Evolutionary conservation across 306 rosid genomes (phyloP).

Genomic region (Gastrolobium bilobum): DNA sequence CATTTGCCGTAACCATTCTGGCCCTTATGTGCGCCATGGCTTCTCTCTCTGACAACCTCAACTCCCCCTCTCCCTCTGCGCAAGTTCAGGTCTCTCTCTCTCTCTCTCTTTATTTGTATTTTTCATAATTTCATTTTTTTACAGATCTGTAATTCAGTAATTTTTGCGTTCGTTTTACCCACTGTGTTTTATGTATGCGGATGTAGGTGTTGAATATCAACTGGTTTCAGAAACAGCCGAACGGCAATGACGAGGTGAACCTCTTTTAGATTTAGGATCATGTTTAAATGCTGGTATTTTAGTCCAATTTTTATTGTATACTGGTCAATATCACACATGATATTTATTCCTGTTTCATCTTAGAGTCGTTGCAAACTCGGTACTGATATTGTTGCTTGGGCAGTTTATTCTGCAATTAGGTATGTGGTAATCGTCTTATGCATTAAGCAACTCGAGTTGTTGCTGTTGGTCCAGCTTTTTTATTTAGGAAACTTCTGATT

Average conservation of each 20-base stretch:
- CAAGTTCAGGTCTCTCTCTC: slow-evolving; percentile 72
- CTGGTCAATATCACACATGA: background rate
- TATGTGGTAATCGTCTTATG: slow-evolving; percentile 5
- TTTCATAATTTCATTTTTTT: background rate
- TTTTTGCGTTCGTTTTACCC: background rate
- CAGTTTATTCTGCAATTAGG: slow-evolving; percentile 18
- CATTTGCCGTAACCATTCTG: slow-evolving; percentile 81
- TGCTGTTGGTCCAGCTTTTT: background rate
- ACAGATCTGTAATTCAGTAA: slow-evolving; percentile 48
- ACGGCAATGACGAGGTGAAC: slow-evolving; percentile 88
- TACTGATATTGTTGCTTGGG: background rate
- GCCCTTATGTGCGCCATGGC: slow-evolving; percentile 89
- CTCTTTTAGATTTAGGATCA: slow-evolving; percentile 18
- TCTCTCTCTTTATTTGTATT: background rate
- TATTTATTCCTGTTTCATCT: background rate
- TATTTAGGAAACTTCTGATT: slow-evolving; percentile 13
- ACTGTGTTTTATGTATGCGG: background rate
- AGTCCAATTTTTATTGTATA: background rate
- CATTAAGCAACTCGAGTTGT: slow-evolving; percentile 16
- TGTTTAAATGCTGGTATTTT: background rate
- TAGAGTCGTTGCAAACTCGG: background rate
- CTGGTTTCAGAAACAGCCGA: slow-evolving; percentile 94
- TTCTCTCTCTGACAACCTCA: slow-evolving; percentile 79
- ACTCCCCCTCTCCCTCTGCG: slow-evolving; percentile 71
- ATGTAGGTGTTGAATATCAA: slow-evolving; percentile 77